These are phyloP conservation scores for Volvariella surrecta DNA, from an alignment of 1,284 basidiomycete genomes.

Conservation along the genomic window DNA sequence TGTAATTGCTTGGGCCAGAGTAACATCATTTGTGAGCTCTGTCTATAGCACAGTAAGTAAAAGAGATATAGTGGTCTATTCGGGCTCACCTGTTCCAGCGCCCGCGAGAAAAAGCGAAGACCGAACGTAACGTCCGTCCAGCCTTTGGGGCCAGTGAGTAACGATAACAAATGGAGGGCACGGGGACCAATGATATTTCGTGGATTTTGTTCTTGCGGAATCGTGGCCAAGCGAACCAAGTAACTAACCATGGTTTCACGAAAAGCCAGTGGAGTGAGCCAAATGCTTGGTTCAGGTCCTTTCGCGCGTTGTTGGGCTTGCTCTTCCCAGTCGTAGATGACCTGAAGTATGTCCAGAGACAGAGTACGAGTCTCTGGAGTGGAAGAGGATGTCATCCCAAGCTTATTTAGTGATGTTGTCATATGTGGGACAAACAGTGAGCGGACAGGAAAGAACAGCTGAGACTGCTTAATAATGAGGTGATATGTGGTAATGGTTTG, in stretches of 20 bases:
- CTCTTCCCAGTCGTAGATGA: constrained; percentile 86
- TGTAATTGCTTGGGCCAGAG: constrained; percentile 68
- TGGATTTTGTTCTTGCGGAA: constrained; percentile 60
- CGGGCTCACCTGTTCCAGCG: constrained; percentile 66
- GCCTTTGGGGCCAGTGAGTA: constrained; percentile 74
- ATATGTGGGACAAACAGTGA: constrained; percentile 96
- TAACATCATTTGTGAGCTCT: constrained; percentile 64
- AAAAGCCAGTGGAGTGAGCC: constrained; percentile 74
- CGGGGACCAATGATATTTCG: constrained; percentile 64
- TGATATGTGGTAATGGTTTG: constrained; percentile 89
- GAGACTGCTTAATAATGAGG: constrained; percentile 85
- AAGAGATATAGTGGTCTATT: constrained; percentile 10
- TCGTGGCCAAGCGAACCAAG: constrained; percentile 82
- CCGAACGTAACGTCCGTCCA: constrained; percentile 96
- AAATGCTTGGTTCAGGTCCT: constrained; percentile 25
- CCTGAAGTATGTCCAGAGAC: constrained; percentile 79
- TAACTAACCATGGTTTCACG: constrained; percentile 92
- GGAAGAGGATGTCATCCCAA: constrained; percentile 73
- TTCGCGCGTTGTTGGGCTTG: constrained; percentile 32
- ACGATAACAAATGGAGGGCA: constrained; percentile 75
- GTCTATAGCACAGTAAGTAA: constrained; percentile 31
- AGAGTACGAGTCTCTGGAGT: constrained; percentile 78
- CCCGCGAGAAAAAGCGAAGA: constrained; percentile 79
- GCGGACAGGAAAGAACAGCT: constrained; percentile 91
- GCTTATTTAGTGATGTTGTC: constrained; percentile 82